phyloP scores from a whole-genome alignment of 495 filamentous ascomycete species.

The Hypoxylon crocopeplum region DNA sequence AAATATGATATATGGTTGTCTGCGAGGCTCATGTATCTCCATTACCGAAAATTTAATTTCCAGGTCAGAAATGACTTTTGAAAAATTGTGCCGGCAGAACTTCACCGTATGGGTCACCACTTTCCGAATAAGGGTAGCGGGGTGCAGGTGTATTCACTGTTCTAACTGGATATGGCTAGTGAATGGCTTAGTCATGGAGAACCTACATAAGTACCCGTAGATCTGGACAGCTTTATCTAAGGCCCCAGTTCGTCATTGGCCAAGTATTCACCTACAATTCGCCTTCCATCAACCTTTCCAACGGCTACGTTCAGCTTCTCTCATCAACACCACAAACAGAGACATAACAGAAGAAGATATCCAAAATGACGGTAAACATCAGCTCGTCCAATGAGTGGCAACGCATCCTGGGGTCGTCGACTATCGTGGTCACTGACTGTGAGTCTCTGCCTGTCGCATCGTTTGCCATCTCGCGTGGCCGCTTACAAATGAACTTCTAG shows the following conservation, averaged over 20 bases:
- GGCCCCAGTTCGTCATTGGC: conserved; percentile 25
- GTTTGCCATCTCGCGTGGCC: not conserved
- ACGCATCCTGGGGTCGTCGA: conserved; percentile 48
- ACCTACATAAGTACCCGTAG: too few relatives aligned
- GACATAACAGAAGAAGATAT: not conserved
- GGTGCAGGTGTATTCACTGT: too few relatives aligned
- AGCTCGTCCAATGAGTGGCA: conserved; percentile 52
- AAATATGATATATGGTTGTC: conserved; percentile 2
- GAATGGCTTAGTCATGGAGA: too few relatives aligned
- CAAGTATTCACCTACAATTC: conserved; percentile 19
- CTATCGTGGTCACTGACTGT: conserved; percentile 57
- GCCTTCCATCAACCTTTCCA: conserved; percentile 10
- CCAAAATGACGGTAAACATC: conserved; percentile 45
- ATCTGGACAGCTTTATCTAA: conserved; percentile 43
- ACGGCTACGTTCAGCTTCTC: conserved; percentile 7
- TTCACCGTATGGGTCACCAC: conserved; percentile 29
- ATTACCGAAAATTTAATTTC: too few relatives aligned
- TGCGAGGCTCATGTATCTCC: too few relatives aligned
- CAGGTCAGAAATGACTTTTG: not conserved
- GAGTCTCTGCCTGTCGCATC: conserved; percentile 32
- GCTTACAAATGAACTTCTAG: conserved; percentile 40
- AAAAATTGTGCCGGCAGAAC: conserved; percentile 41
- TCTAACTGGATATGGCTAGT: too few relatives aligned
- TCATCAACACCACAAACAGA: not conserved
- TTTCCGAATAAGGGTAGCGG: not conserved